phyloP scores from a whole-genome alignment of 768 basidiomycete species.

The Russula ochroleuca region DNA sequence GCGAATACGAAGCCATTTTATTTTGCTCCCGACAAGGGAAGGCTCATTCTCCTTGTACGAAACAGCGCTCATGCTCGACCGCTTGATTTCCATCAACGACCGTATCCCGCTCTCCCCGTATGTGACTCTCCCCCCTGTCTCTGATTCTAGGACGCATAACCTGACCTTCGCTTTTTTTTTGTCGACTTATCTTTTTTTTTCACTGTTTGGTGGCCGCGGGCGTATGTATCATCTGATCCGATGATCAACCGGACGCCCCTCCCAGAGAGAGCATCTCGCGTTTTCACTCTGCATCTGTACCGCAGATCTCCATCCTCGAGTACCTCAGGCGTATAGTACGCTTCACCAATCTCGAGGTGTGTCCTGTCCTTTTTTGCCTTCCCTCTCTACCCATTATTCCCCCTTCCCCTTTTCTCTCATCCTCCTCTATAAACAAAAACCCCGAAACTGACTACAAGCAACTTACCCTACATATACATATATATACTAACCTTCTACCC shows the following conservation, averaged over 20 bases:
- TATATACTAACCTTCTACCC: too few relatives aligned
- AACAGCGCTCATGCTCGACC: constrained; percentile 92
- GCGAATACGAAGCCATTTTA: background rate
- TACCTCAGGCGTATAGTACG: constrained; percentile 91
- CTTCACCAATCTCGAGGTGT: constrained; percentile 93
- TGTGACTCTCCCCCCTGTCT: constrained; percentile 26
- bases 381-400: constrained; percentile 6
- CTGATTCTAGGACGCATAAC: constrained; percentile 12
- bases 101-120: constrained; percentile 85
- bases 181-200: background rate
- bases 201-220: too few relatives aligned
- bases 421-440: background rate
- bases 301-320: constrained; percentile 82
- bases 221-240: background rate
- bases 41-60: constrained; percentile 1
- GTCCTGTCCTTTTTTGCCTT: constrained; percentile 28
- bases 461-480: background rate
- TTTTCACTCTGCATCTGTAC: constrained; percentile 92
- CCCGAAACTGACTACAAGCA: background rate
- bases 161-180: background rate
- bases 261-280: constrained; percentile 83
- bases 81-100: constrained; percentile 94
- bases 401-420: background rate
- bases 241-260: background rate
- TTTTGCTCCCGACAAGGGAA: background rate